Base-by-base conservation (phyloP, 768 basidiomycete species). In the Epithele typhae region DNA sequence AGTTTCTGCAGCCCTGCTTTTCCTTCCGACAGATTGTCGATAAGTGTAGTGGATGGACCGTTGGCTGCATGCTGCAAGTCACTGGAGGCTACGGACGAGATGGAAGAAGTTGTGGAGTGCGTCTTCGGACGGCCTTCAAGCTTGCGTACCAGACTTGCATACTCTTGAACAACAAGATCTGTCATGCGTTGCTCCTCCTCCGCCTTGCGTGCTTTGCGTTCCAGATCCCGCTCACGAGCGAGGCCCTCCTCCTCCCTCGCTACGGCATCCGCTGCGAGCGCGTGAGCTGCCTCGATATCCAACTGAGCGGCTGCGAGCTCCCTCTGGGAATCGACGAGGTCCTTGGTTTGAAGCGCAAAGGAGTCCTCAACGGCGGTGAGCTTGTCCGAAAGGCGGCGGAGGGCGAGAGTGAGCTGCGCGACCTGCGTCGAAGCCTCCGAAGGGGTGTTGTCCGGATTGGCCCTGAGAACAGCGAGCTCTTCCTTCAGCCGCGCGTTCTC, bases 121-220 rank as follows among this genome's bases (percentile, higher is more conserved):
- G 40, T 44, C 46, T 63, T 64, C 45, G 61, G 61, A 48, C 73
- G 69, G 15, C 72, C 71, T 56, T 87, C 82, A 44, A 89, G 68
- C 1, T 65, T 71, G 17, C 86, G 72, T 11, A 90, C 88, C 12
- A 91, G 74, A 48, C 78, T 79, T 0, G 88, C 88, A 43, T 91
- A 91, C 53, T 90, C 84, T 42, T 74, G 69, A 14, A 90, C 74
- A 4, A 79, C 82, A 24, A 75, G 59, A 46, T 90, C 87, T 33
- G 74, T 72, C 74, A 87, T 77, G 53, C 70, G 73, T 25, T 69
- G 65, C 51, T 82, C 76, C 59, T 86, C 81, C 50, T 82, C 76
- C 3, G 74, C 73, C 18, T 66, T 68, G 30, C 64, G 68, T 3
- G 78, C 60, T 53, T 63, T 73, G 51, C 68, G 51, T 52, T 75